phyloP scores from a whole-genome alignment of 2,329 filamentous ascomycete species.

The Fusarium begoniae region DNA sequence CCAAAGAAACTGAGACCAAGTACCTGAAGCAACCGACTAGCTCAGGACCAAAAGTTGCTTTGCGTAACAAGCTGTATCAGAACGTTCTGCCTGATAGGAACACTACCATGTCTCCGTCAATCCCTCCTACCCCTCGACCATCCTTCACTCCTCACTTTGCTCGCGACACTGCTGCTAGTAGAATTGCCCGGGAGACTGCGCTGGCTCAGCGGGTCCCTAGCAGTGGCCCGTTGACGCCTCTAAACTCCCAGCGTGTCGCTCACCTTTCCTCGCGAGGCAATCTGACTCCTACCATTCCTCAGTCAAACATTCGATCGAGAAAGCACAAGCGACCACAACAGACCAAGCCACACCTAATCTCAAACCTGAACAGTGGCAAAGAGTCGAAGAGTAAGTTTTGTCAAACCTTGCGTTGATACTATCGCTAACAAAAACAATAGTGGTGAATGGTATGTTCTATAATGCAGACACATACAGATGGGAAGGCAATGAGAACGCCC shows the following conservation, averaged over 20 bases:
- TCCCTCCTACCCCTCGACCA: constrained; percentile 64
- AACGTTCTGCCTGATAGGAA: constrained; percentile 64
- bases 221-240: constrained; percentile 61
- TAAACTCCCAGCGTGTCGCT: constrained; percentile 64
- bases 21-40: constrained; percentile 83
- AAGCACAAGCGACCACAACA: constrained; percentile 70
- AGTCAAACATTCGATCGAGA: constrained; percentile 59
- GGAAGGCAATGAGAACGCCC: constrained; percentile 94
- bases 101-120: constrained; percentile 61
- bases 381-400: constrained; percentile 77
- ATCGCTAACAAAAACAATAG: constrained; percentile 56
- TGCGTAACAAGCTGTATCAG: constrained; percentile 66
- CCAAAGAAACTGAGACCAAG: constrained; percentile 79
- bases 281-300: constrained; percentile 54
- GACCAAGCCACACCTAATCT: constrained; percentile 86
- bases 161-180: constrained; percentile 71
- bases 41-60: constrained; percentile 70
- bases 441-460: constrained; percentile 94
- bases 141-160: constrained; percentile 69
- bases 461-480: constrained; percentile 87
- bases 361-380: constrained; percentile 78
- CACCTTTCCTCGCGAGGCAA: constrained; percentile 62
- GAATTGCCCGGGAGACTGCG: constrained; percentile 70
- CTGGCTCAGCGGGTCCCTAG: constrained; percentile 68
- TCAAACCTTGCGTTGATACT: not conserved